Evolutionary conservation across 2,329 filamentous ascomycete genomes (phyloP), one percentile per base, ranked within the genome.

Genomic region (Curvularia lunata): DNA sequence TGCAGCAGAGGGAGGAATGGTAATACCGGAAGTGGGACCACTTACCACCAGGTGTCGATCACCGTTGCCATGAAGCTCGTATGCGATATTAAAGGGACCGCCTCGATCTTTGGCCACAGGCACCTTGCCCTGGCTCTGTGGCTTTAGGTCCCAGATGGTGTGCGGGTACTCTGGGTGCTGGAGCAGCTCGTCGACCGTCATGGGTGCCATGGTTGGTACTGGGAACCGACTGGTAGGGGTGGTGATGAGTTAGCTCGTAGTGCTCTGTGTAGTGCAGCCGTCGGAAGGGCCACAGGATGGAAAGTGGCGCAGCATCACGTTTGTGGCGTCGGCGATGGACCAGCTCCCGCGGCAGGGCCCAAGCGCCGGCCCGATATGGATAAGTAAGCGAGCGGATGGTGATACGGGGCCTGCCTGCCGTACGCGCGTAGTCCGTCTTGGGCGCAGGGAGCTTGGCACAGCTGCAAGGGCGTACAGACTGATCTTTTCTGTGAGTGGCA

Each of bases 41-140:
- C 89, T 63, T 82, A 95, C 91, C 67, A 92, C 81, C 63, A 95
- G 78, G 79, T 90, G 90, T 63, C 84, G 82, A 47, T 88, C 85
- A 3, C 91, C 91, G 60, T 83, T 79, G 54, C 92, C 91, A 79
- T 96, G 91, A 47, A 95, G 81, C 76, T 95, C 90, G 83, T 91
- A 96, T 52, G 86, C 82, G 51, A 96, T 86, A 45, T 89, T 84
- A 64, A 96, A 80, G 19, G 91, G 91, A 1, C 91, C 91, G 62
- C 91, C 89, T 67, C 90, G 84, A 37, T 80, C 85, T 54, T 84
- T 80, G n/a, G 89, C 91, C 27, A 91, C 90, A 2, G 85, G 77
- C 6, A 86, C 71, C 42, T 82, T 83, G 4, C 88, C 91, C 48
- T 83, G 81, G 40, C 81, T 80, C 47, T 86, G 83, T 5, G 91